These are phyloP conservation scores for Ophiostoma montium DNA, from an alignment of 2,329 filamentous ascomycete genomes.

Conservation along the genomic window DNA sequence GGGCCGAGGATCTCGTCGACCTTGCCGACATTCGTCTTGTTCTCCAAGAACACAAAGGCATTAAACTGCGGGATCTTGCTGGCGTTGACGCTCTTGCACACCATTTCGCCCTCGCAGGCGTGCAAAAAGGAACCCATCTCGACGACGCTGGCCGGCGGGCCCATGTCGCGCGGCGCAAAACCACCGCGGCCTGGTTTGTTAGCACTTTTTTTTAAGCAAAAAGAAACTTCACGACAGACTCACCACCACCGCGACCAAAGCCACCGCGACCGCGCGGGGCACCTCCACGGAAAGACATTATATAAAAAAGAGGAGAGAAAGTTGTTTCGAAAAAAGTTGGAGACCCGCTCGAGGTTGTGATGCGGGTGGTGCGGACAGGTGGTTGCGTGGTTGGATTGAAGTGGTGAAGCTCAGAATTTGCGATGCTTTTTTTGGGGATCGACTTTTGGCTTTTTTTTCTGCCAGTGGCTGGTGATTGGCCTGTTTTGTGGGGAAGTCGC, in stretches of 20 bases:
- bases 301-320: neutral
- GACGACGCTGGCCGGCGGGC: slow-evolving; percentile 47
- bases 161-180: slow-evolving; percentile 43
- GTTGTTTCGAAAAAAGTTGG: neutral
- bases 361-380: neutral
- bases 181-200: slow-evolving; percentile 36
- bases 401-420: neutral
- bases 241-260: slow-evolving; percentile 36
- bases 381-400: neutral
- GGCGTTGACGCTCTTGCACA: slow-evolving; percentile 80
- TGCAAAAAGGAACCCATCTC: slow-evolving; percentile 95
- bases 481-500: neutral
- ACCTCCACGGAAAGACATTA: slow-evolving; percentile 48
- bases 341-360: neutral
- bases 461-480: slow-evolving; percentile 2
- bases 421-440: neutral
- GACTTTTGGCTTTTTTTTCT: slow-evolving; percentile 1
- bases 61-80: slow-evolving; percentile 98
- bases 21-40: slow-evolving; percentile 92
- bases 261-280: slow-evolving; percentile 30
- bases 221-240: slow-evolving; percentile 13
- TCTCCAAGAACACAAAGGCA: slow-evolving; percentile 96
- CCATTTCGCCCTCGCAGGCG: slow-evolving; percentile 92
- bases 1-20: slow-evolving; percentile 96
- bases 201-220: neutral